These are phyloP conservation scores for Corynespora cassiicola DNA, from an alignment of 2,329 filamentous ascomycete genomes.

Conservation along the genomic window DNA sequence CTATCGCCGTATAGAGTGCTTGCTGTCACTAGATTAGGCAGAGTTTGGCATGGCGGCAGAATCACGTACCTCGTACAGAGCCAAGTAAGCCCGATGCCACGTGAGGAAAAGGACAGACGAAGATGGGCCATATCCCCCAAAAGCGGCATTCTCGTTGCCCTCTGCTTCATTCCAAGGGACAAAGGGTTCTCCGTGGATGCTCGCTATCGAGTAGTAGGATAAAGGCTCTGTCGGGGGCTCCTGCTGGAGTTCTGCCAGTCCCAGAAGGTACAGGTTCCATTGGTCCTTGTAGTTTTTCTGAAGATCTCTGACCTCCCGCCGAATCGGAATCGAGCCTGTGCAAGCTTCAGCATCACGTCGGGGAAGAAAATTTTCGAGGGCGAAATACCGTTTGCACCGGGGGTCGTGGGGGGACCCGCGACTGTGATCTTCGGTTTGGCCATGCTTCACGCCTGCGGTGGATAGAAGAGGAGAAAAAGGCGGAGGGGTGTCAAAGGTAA, in stretches of 20 bases:
- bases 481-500: background rate
- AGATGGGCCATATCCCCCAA: constrained; percentile 9
- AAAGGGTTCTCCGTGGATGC: constrained; percentile 11
- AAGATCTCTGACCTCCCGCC: constrained; percentile 71
- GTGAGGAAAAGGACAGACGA: too few species aligned
- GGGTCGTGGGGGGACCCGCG: constrained; percentile 11
- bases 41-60: too few species aligned
- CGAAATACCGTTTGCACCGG: constrained; percentile 11
- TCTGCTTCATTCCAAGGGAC: constrained; percentile 6
- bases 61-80: too few species aligned
- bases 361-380: background rate
- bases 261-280: constrained; percentile 77
- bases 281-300: constrained; percentile 60
- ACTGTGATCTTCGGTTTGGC: too few species aligned
- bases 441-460: too few species aligned
- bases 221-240: constrained; percentile 6
- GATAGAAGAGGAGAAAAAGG: constrained; percentile 1
- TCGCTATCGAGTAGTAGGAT: constrained; percentile 13
- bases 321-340: constrained; percentile 27
- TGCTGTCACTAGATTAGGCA: too few species aligned
- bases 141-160: constrained; percentile 6
- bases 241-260: constrained; percentile 50
- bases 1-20: constrained; percentile 10
- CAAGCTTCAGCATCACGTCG: background rate
- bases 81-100: too few species aligned